Evolutionary conservation across 2,329 filamentous ascomycete genomes (phyloP).

Genomic region (Neonectria faginata): DNA sequence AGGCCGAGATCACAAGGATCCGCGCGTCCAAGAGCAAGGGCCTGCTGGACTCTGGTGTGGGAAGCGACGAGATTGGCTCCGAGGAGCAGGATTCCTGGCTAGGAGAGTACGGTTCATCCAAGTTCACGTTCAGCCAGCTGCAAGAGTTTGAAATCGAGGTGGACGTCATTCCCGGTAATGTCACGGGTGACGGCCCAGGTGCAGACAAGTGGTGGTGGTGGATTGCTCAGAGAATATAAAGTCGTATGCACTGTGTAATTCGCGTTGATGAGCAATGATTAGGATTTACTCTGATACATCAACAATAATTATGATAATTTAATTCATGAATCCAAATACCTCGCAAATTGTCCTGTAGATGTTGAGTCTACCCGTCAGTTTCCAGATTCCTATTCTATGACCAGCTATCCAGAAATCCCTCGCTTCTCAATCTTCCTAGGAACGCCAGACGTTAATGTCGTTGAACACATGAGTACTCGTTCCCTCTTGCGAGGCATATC

Average conservation of each 20-base stretch:
- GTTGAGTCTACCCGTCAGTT: constrained; percentile 55
- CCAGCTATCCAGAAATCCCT: constrained; percentile 29
- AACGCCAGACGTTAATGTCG: constrained; percentile 49
- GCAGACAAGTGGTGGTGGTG: constrained; percentile 90
- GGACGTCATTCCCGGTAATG: constrained; percentile 81
- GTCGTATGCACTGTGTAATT: not conserved
- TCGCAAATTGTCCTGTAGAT: constrained; percentile 50
- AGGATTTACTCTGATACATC: constrained; percentile 28
- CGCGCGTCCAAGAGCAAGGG: constrained; percentile 82
- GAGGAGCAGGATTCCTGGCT: constrained; percentile 87
- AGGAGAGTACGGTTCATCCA: constrained; percentile 80
- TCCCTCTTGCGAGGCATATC: constrained; percentile 42
- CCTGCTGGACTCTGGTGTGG: constrained; percentile 83
- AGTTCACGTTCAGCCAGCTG: constrained; percentile 85
- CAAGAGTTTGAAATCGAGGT: constrained; percentile 84
- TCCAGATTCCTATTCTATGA: constrained; percentile 37
- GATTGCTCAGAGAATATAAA: constrained; percentile 74
- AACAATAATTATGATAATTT: constrained; percentile 44
- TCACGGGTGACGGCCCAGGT: constrained; percentile 72
- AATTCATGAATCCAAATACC: constrained; percentile 34
- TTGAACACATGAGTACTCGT: constrained; percentile 50
- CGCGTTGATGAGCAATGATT: not conserved
- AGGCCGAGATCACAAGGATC: constrained; percentile 84
- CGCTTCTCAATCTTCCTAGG: constrained; percentile 40
- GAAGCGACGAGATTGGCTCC: constrained; percentile 67